Percentiles rank a stretch among this genome's conserved stretches.
Conservation (phyloP, 805 yeast genomes). For the Diddensiella transvaalensis region DNA sequence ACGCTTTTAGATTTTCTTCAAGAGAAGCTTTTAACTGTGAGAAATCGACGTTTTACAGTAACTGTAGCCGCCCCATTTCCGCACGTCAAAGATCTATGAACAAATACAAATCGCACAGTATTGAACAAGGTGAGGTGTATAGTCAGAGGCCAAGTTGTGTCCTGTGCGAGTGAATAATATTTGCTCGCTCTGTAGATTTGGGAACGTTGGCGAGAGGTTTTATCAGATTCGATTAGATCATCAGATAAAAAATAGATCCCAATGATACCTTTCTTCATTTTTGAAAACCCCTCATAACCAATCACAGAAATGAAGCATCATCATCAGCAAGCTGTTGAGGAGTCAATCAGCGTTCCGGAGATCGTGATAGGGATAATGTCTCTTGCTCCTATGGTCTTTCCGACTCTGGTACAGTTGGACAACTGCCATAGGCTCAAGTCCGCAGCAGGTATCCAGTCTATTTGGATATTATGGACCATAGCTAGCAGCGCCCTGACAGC, state of each 20-base stretch:
- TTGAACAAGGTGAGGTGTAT: no score
- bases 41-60: no score
- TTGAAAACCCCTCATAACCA: no score
- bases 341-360: conserved; percentile 1
- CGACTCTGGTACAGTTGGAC: conserved; percentile 18
- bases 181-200: neutral
- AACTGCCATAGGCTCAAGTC: conserved; percentile 1
- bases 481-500: conserved; percentile 6
- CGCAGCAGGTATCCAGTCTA: neutral
- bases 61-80: no score
- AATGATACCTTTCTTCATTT: no score
- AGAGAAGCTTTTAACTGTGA: no score
- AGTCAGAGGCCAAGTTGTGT: no score
- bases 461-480: conserved; percentile 17
- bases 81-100: no score
- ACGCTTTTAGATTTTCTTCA: no score
- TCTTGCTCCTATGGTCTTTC: conserved; percentile 15
- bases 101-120: no score
- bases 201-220: neutral
- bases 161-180: no score
- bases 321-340: neutral
- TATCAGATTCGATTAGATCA: conserved; percentile 1
- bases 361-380: conserved; percentile 10
- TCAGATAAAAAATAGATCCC: neutral
- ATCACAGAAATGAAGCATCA: neutral